Evolutionary conservation across 1,284 basidiomycete species (phyloP).

Genomic region (Agroathelia rolfsii): DNA sequence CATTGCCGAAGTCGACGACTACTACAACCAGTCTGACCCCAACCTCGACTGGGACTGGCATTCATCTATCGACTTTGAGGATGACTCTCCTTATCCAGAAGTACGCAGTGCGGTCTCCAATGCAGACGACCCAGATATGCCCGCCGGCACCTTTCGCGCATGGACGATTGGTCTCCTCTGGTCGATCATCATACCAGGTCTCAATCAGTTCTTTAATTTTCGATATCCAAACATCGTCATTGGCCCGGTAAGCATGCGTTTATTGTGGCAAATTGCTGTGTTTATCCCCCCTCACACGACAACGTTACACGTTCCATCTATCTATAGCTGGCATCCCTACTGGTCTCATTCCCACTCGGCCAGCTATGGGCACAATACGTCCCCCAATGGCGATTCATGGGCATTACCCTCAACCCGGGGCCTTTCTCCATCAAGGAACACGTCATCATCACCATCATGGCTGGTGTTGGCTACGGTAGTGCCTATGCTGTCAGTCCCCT

Average conservation of each 20-base stretch:
- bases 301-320: slow-evolving; percentile 17
- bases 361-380: slow-evolving; percentile 37
- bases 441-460: slow-evolving; percentile 60
- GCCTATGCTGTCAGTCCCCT: slow-evolving; percentile 40
- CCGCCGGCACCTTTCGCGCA: slow-evolving; percentile 17
- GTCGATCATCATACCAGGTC: slow-evolving; percentile 39
- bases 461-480: slow-evolving; percentile 44
- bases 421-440: slow-evolving; percentile 75
- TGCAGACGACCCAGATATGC: slow-evolving; percentile 29
- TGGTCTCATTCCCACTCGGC: slow-evolving; percentile 51
- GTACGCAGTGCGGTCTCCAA: slow-evolving; percentile 35
- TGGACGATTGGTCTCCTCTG: slow-evolving; percentile 34
- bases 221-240: slow-evolving; percentile 40
- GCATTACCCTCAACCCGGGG: slow-evolving; percentile 53
- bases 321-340: slow-evolving; percentile 37
- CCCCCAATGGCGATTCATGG: slow-evolving; percentile 39
- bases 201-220: slow-evolving; percentile 50
- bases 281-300: slow-evolving; percentile 12
- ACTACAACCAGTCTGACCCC: no score
- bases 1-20: slow-evolving; percentile 15
- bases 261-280: slow-evolving; percentile 20
- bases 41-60: slow-evolving; percentile 20
- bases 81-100: slow-evolving; percentile 32
- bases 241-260: slow-evolving; percentile 21
- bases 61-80: slow-evolving; percentile 17